Evolutionary conservation across 1,139 yeast genomes (phyloP).

Genomic region (Lodderomyces orthopsilosis): DNA sequence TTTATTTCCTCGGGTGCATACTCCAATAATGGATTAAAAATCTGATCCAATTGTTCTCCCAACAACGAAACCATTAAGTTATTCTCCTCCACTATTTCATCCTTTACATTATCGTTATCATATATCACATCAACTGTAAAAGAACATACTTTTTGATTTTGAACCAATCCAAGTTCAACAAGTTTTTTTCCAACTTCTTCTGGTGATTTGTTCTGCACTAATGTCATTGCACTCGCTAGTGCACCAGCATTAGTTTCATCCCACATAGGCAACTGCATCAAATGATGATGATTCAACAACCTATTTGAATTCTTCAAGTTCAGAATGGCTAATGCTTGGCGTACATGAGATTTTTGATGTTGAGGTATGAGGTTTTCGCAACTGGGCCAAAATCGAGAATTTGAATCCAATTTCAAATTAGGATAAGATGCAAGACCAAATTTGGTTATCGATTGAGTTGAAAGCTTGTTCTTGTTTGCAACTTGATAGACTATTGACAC

Average conservation of each 20-base stretch:
- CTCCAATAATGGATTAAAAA: constrained; percentile 86
- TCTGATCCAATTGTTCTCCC: constrained; percentile 78
- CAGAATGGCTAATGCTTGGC: constrained; percentile 76
- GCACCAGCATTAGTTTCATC: constrained; percentile 85
- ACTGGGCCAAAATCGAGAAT: constrained; percentile 76
- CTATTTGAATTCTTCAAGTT: constrained; percentile 65
- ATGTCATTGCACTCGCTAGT: constrained; percentile 58
- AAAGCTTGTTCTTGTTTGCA: constrained; percentile 43
- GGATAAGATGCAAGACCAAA: constrained; percentile 67
- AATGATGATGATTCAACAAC: constrained; percentile 33
- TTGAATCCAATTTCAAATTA: constrained; percentile 55
- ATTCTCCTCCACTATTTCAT: constrained; percentile 50
- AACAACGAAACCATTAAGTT: constrained; percentile 69
- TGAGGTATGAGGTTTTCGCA: constrained; percentile 61
- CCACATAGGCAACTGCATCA: constrained; percentile 27
- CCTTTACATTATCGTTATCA: constrained; percentile 41
- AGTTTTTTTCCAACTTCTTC: constrained; percentile 52
- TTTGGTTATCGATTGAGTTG: constrained; percentile 63
- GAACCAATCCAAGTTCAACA: constrained; percentile 57
- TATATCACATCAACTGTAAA: constrained; percentile 73
- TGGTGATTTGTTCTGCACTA: constrained; percentile 49
- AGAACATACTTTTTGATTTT: constrained; percentile 53
- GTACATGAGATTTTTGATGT: constrained; percentile 54
- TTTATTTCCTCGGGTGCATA: constrained; percentile 89
- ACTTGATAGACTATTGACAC: constrained; percentile 54